A percentile compares a stretch with the other conserved stretches of the same genome.
Conservation (phyloP, 805 yeast genomes). For the Scheffersomyces coipomensis region DNA sequence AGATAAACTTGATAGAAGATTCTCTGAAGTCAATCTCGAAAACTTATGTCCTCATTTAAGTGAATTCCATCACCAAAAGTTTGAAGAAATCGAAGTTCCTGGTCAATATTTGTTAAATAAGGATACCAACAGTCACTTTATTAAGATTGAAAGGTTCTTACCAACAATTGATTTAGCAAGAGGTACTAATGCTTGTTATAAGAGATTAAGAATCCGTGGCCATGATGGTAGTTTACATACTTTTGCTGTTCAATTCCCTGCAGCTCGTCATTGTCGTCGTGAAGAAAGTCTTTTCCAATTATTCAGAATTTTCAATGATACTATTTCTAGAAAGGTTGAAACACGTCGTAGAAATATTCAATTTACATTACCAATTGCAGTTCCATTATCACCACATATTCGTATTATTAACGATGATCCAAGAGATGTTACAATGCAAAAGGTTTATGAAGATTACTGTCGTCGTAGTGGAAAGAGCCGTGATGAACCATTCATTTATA, state of each 20-base stretch:
- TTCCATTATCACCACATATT: constrained; percentile 93
- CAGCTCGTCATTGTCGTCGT: constrained; percentile 94
- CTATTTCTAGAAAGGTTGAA: constrained; percentile 78
- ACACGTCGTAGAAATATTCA: constrained; percentile 81
- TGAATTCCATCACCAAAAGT: constrained; percentile 97
- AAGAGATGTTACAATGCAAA: constrained; percentile 71
- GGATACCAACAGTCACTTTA: constrained; percentile 86
- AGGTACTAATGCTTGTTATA: constrained; percentile 87
- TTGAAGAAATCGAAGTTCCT: constrained; percentile 96
- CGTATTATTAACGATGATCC: constrained; percentile 84
- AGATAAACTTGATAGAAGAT: constrained; percentile 84
- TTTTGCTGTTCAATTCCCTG: constrained; percentile 96
- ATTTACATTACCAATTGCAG: constrained; percentile 86
- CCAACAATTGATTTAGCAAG: constrained; percentile 86
- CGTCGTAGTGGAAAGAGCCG: constrained; percentile 66
- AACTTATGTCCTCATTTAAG: constrained; percentile 91
- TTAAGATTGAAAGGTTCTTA: constrained; percentile 89
- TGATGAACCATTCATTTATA: constrained; percentile 87
- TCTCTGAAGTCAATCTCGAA: constrained; percentile 78
- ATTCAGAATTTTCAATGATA: constrained; percentile 84
- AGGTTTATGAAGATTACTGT: constrained; percentile 86
- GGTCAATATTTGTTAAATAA: constrained; percentile 91
- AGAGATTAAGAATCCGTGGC: constrained; percentile 85
- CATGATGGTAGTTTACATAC: constrained; percentile 90
- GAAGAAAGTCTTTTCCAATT: constrained; percentile 93